Evolutionary conservation across 768 basidiomycete species (phyloP).

Genomic region (Cantharellus anzutake): DNA sequence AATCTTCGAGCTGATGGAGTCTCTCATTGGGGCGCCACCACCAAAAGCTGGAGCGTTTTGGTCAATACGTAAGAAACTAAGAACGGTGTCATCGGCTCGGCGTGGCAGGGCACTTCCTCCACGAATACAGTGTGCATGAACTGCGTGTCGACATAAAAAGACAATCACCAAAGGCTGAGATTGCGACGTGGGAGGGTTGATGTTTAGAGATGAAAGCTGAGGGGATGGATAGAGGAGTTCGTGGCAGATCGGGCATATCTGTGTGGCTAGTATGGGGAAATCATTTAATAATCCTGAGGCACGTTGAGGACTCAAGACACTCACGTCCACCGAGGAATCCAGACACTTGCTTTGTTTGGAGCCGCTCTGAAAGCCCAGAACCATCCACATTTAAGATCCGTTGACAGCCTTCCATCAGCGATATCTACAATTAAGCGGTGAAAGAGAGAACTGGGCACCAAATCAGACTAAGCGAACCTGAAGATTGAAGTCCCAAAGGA

Average conservation of each 20-base stretch:
- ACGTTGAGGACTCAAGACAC: constrained; percentile 13
- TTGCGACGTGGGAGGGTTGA: background rate
- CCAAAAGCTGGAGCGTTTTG: constrained; percentile 10
- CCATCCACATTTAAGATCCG: constrained; percentile 73
- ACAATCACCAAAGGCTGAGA: constrained; percentile 31
- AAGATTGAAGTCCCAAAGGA: constrained; percentile 87
- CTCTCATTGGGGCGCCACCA: constrained; percentile 23
- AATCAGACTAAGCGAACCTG: constrained; percentile 21
- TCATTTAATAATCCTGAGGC: background rate
- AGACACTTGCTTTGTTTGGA: constrained; percentile 59
- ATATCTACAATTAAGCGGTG: constrained; percentile 30
- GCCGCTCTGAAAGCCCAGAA: constrained; percentile 40
- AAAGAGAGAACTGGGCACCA: background rate
- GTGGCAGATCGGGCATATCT: constrained; percentile 46
- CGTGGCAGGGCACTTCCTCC: constrained; percentile 43
- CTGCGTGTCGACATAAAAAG: constrained; percentile 77
- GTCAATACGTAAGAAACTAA: constrained; percentile 25
- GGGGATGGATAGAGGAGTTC: constrained; percentile 32
- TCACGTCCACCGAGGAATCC: constrained; percentile 63
- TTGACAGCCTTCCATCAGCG: constrained; percentile 82
- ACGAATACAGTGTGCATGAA: constrained; percentile 63
- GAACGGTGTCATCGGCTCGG: constrained; percentile 35
- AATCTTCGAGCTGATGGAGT: constrained; percentile 37
- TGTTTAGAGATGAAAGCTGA: background rate
- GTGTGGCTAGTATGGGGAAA: constrained; percentile 28